These are phyloP conservation scores for Cytospora schulzeri DNA, from an alignment of 2,329 filamentous ascomycete genomes.

Conservation along the genomic window DNA sequence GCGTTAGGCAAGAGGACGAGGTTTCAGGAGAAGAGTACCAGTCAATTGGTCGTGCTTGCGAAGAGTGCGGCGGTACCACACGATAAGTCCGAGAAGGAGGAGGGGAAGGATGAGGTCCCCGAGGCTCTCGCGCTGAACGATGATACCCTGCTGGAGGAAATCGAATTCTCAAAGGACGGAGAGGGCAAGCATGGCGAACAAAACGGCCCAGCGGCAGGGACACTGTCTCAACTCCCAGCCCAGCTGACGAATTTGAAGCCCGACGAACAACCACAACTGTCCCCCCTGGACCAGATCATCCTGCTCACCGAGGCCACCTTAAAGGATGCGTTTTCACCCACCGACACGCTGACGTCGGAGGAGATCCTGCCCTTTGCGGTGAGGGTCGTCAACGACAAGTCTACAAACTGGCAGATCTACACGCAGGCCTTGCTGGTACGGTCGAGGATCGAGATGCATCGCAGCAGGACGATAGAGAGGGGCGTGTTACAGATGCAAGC, in stretches of 20 bases:
- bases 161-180: slow-evolving; percentile 70
- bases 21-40: slow-evolving; percentile 77
- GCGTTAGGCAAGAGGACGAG: slow-evolving; percentile 82
- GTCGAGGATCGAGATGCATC: slow-evolving; percentile 86
- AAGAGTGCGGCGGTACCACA: slow-evolving; percentile 61
- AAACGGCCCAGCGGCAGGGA: slow-evolving; percentile 33
- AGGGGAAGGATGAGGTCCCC: slow-evolving; percentile 48
- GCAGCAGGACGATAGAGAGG: slow-evolving; percentile 83
- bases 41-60: slow-evolving; percentile 88
- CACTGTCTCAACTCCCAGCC: slow-evolving; percentile 53
- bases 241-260: slow-evolving; percentile 69
- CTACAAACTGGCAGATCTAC: slow-evolving; percentile 97
- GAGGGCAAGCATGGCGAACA: slow-evolving; percentile 41
- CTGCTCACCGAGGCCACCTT: slow-evolving; percentile 85
- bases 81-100: slow-evolving; percentile 24
- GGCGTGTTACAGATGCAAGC: slow-evolving; percentile 92
- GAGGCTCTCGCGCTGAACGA: slow-evolving; percentile 81
- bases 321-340: slow-evolving; percentile 82
- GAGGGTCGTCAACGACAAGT: slow-evolving; percentile 83
- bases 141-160: slow-evolving; percentile 87
- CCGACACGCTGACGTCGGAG: slow-evolving; percentile 85
- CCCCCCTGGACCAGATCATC: slow-evolving; percentile 85
- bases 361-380: slow-evolving; percentile 90
- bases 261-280: slow-evolving; percentile 78
- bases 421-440: slow-evolving; percentile 89